Conservation (phyloP, 1,284 basidiomycete genomes). For the Heliocybe sulcata region DNA sequence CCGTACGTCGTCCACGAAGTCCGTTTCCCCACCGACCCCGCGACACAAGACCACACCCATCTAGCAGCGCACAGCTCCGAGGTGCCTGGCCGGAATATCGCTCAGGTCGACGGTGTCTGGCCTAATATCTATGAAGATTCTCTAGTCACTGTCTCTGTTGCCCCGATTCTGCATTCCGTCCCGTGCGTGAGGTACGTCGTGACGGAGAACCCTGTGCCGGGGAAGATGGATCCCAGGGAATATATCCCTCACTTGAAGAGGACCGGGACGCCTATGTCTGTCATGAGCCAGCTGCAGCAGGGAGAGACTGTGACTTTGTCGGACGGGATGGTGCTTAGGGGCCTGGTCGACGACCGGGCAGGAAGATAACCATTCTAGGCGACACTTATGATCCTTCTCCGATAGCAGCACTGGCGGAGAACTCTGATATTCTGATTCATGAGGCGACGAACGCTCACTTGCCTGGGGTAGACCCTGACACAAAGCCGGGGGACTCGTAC, state of each 20-base stretch:
- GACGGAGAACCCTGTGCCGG: constrained; percentile 67
- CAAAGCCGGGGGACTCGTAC: constrained; percentile 50
- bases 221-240: constrained; percentile 62
- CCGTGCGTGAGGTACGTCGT: constrained; percentile 83
- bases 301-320: constrained; percentile 65
- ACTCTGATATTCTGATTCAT: constrained; percentile 68
- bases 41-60: constrained; percentile 36
- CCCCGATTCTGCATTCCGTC: constrained; percentile 77
- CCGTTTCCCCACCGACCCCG: constrained; percentile 51
- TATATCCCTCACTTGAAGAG: constrained; percentile 63
- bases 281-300: constrained; percentile 64
- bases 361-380: constrained; percentile 74
- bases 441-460: constrained; percentile 91
- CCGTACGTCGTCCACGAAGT: constrained; percentile 91
- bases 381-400: constrained; percentile 76
- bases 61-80: constrained; percentile 50
- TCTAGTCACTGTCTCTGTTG: constrained; percentile 71
- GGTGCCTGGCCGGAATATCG: constrained; percentile 64
- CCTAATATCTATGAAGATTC: constrained; percentile 52
- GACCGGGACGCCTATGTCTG: constrained; percentile 65
- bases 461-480: constrained; percentile 53
- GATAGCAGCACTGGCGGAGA: constrained; percentile 47
- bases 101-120: constrained; percentile 65
- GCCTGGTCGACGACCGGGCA: constrained; percentile 58
- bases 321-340: constrained; percentile 77